Base-by-base conservation (phyloP, 2,329 filamentous ascomycete species). In the Graphium sp. region DNA sequence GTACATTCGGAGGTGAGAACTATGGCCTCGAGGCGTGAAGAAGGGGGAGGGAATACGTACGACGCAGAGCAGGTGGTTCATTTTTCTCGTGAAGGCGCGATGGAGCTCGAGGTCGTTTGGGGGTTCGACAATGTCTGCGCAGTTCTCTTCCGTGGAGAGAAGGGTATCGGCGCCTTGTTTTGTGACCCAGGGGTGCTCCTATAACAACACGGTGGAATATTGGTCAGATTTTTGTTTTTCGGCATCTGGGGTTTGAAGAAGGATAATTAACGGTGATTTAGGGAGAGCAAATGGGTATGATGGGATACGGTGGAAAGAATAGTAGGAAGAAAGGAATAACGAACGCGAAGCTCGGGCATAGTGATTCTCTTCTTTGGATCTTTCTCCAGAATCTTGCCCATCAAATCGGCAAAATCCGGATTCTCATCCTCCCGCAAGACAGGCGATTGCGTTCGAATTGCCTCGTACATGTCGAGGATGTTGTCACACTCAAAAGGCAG, bases 141-240 rank as follows among this genome's bases (percentile, higher is more conserved):
- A 91, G 41, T 98, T 98, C 44, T 94, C 85, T 37, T 84, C 78
- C 24, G 70, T 66, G 6, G 82, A 70, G 9, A 95, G 61, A 10
- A 98, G 58, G 35, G 71, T 71, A 48, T 95, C 87, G 6, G 58
- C 65, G 10, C 83, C 85, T 32, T 67, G 54, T 42, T 72, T 78
- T 5, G 87, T 95, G 10, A 98, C 83, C 89, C 89, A 98, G 0
- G 83, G 71, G 46, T 98, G 89, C 41, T 76, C 68, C 87, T 94
- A 35, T 15, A 31, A 27, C n/a, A n/a, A n/a, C n/a, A n/a, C n/a
- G n/a, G n/a, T n/a, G n/a, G n/a, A n/a, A n/a, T n/a, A n/a, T n/a
- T n/a, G n/a, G 9, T 25, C 51, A 26, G 24, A 12, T 25, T 10
- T 22, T 15, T 25, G 14, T 10, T 14, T 25, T 9, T 9, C 24